phyloP scores from a whole-genome alignment of 768 basidiomycete species.

The Lentinula guzmanii region DNA sequence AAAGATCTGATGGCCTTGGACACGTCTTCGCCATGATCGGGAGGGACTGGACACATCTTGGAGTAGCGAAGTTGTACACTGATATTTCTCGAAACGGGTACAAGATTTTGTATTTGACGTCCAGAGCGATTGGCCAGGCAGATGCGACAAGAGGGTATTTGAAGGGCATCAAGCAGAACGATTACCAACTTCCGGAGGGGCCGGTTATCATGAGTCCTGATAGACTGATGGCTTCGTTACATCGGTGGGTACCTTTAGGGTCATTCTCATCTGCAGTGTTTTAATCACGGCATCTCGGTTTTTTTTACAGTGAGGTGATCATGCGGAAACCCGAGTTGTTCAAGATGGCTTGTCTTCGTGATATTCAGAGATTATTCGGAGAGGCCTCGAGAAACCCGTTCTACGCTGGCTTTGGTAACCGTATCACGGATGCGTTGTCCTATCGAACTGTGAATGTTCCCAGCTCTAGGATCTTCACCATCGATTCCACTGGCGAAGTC shows the following conservation, averaged over 20 bases:
- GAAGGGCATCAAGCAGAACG: constrained; percentile 90
- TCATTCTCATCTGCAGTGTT: neutral
- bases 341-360: constrained; percentile 98
- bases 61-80: constrained; percentile 95
- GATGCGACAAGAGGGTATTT: constrained; percentile 95
- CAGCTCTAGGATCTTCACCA: constrained; percentile 93
- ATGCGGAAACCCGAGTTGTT: constrained; percentile 99
- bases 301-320: constrained; percentile 76
- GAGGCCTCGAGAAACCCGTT: constrained; percentile 70
- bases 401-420: constrained; percentile 97
- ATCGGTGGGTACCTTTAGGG: constrained; percentile 55
- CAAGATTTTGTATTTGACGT: constrained; percentile 97
- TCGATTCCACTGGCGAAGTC: constrained; percentile 90
- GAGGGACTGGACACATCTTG: constrained; percentile 96
- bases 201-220: constrained; percentile 99
- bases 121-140: constrained; percentile 95
- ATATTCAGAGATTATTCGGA: constrained; percentile 89
- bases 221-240: constrained; percentile 86
- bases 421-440: constrained; percentile 97
- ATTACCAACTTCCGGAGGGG: constrained; percentile 94
- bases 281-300: neutral
- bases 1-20: constrained; percentile 89
- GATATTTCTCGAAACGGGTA: constrained; percentile 95
- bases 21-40: constrained; percentile 98
- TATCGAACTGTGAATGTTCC: constrained; percentile 95